Evolutionary conservation across 768 basidiomycete genomes (phyloP), one percentile per base, ranked within the genome.

Genomic region (Podaxis pistillaris): DNA sequence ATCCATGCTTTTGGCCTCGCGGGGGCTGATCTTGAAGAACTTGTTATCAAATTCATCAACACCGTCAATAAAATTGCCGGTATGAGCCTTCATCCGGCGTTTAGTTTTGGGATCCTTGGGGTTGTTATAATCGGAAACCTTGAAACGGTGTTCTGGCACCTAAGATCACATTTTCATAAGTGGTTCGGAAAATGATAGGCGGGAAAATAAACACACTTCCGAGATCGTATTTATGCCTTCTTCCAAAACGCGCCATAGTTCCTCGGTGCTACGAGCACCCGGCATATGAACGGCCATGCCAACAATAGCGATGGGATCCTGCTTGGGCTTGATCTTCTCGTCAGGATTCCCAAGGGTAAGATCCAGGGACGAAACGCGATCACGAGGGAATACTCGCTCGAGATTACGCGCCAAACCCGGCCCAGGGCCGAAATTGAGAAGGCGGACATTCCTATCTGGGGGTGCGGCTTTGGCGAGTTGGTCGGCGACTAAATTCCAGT

Each of bases 1-100:
- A 67, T 91, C 89, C 89, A 91, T 91, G 70, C 79, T 84, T 63
- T 75, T 83, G 13, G 90, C 89, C 72, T 91, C 90, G 4, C 90
- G 82, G 1, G 90, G 90, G 41, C 86, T 88, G 50, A 90, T 83
- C 47, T 82, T 84, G 78, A 92, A 92, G 69, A 90, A 79, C 69
- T 75, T 77, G 70, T 89, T 79, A 70, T 92, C 90, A 67, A 92
- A 92, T 57, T 78, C 76, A 64, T 83, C 85, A 30, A 79, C 75
- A 46, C 79, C 77, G 19, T 79, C 72, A 56, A 91, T 70, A 69
- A 91, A 92, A 69, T 91, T 89, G 24, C 88, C 90, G 0, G 78
- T 84, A 36, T 74, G 77, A 12, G 82, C 80, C 66, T 79, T 83
- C 76, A 87, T 62, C 46, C 56, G 61, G 24, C 61, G 80, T 40